These are phyloP conservation scores for Sporothrix brasiliensis DNA, from an alignment of 2,329 filamentous ascomycete genomes.

Conservation along the genomic window DNA sequence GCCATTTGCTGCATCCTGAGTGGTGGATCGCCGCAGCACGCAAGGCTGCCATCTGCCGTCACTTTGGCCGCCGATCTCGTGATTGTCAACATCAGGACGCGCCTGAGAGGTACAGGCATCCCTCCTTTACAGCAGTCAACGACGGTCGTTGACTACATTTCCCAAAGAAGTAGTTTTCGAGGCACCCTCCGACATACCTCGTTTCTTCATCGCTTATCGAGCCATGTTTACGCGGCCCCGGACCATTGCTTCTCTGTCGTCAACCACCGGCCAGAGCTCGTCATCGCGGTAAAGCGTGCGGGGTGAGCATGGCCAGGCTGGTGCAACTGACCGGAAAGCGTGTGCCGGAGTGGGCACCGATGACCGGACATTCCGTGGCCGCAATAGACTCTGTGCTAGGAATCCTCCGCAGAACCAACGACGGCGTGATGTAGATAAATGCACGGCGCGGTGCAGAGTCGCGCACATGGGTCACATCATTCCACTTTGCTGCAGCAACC, in stretches of 20 bases:
- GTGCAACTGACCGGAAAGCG: background rate
- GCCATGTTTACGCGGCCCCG: background rate
- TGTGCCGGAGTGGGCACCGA: background rate
- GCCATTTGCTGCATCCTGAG: background rate
- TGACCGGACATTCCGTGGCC: background rate
- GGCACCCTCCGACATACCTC: background rate
- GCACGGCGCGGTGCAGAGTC: background rate
- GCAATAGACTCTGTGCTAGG: background rate
- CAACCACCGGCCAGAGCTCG: slow-evolving; percentile 1
- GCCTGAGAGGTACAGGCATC: background rate
- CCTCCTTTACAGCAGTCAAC: too few relatives aligned
- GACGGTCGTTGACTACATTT: background rate
- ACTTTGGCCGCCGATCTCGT: slow-evolving; percentile 27
- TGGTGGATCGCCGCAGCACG: slow-evolving; percentile 23
- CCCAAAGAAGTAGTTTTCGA: background rate
- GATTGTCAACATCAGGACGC: background rate
- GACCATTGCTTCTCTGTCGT: background rate
- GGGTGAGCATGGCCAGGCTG: background rate
- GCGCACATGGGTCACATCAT: background rate
- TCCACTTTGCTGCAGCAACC: background rate
- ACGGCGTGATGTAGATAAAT: slow-evolving; percentile 9
- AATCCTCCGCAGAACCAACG: background rate
- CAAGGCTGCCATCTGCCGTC: slow-evolving; percentile 32
- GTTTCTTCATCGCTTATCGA: background rate
- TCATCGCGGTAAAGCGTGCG: background rate